phyloP scores from a whole-genome alignment of 163 green algal genomes.

The Chlamydomonas reinhardtii region DNA sequence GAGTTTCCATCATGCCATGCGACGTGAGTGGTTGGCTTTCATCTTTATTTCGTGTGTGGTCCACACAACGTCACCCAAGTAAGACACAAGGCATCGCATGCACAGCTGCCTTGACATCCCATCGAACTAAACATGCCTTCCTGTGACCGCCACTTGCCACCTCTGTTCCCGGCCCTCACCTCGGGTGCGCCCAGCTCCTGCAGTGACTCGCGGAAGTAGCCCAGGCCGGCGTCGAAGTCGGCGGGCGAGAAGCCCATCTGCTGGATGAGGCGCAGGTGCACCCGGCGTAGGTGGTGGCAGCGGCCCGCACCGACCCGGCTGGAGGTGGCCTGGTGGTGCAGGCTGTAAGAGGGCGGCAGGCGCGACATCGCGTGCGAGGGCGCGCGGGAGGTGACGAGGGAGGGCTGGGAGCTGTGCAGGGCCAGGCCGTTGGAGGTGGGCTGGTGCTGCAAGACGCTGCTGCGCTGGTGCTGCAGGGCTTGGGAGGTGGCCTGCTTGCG shows the following conservation, averaged over 20 bases:
- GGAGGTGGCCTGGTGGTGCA: slow-evolving; percentile 10
- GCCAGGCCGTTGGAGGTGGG: no score
- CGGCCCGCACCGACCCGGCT: neutral
- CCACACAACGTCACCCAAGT: no score
- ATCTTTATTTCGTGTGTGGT: no score
- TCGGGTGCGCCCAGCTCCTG: neutral
- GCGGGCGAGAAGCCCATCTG: slow-evolving; percentile 21
- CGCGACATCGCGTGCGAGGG: no score
- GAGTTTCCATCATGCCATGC: no score
- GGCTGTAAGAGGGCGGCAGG: neutral
- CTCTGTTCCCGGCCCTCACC: neutral
- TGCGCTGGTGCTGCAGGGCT: neutral
- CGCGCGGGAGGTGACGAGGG: no score
- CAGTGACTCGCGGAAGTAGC: neutral
- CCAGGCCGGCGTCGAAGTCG: slow-evolving; percentile 26
- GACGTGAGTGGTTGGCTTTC: no score
- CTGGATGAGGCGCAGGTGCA: slow-evolving; percentile 31
- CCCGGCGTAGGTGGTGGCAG: neutral
- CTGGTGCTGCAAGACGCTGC: neutral
- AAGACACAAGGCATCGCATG: no score
- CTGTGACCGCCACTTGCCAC: no score
- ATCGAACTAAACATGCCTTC: no score
- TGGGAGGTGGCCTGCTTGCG: no score
- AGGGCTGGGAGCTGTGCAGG: neutral
- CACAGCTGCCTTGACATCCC: no score